A percentile compares a stretch with the other conserved stretches of the same genome.
Conservation (phyloP, 192 early-diverging fungal genomes). For the Coemansia sp. region DNA sequence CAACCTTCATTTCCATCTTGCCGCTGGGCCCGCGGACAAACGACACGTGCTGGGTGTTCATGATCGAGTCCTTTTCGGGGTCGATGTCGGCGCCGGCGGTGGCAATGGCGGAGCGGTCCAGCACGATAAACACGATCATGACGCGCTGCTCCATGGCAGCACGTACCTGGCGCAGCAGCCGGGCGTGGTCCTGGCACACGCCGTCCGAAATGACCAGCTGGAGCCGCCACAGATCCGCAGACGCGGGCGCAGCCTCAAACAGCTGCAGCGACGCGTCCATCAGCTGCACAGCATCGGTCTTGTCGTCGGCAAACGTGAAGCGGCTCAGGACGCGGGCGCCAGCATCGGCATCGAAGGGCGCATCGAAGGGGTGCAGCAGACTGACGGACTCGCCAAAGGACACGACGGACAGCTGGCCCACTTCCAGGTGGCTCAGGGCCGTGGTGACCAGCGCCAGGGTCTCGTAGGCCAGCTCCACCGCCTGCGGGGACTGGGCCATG, state of each 20-base stretch:
- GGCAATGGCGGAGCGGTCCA: slow-evolving; percentile 64
- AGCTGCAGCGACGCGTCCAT: slow-evolving; percentile 82
- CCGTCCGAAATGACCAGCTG: slow-evolving; percentile 96
- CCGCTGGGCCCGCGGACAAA: slow-evolving; percentile 66
- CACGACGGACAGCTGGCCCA: slow-evolving; percentile 85
- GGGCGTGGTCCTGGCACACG: slow-evolving; percentile 91
- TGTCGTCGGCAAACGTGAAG: slow-evolving; percentile 89
- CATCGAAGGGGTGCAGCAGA: slow-evolving; percentile 93
- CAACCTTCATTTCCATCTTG: slow-evolving; percentile 65
- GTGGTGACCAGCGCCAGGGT: slow-evolving; percentile 88
- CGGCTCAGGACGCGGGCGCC: slow-evolving; percentile 87
- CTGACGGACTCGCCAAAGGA: slow-evolving; percentile 87
- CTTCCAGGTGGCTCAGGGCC: slow-evolving; percentile 91
- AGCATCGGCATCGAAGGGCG: slow-evolving; percentile 82
- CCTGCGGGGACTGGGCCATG: slow-evolving; percentile 75
- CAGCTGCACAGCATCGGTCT: slow-evolving; percentile 81
- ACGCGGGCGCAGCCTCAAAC: slow-evolving; percentile 64
- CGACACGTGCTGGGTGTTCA: slow-evolving; percentile 84
- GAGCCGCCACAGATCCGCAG: slow-evolving; percentile 88
- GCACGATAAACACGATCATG: slow-evolving; percentile 94
- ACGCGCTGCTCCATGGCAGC: slow-evolving; percentile 81
- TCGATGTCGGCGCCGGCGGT: slow-evolving; percentile 11
- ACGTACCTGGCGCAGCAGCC: slow-evolving; percentile 78
- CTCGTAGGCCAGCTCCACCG: slow-evolving; percentile 91
- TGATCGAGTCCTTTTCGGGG: slow-evolving; percentile 66